Evolutionary conservation across 2,329 filamentous ascomycete genomes (phyloP).

Genomic region (Hypoxylon sp.): DNA sequence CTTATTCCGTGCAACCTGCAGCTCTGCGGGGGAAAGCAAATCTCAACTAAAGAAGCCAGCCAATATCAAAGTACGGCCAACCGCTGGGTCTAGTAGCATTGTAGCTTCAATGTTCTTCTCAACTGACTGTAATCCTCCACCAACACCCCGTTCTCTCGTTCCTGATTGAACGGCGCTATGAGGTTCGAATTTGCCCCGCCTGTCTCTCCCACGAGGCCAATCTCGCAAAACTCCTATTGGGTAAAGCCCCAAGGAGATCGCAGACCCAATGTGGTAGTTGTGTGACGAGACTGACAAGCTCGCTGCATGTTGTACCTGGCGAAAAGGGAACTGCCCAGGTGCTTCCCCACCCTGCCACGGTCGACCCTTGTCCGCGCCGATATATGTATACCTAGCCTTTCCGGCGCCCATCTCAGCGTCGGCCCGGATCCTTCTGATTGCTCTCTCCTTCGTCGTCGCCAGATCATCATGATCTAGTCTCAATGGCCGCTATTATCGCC

Average conservation of each 20-base stretch:
- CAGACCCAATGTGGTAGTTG: slow-evolving; percentile 43
- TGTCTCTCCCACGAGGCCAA: slow-evolving; percentile 47
- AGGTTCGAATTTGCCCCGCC: slow-evolving; percentile 42
- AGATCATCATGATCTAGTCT: slow-evolving; percentile 44
- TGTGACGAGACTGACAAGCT: slow-evolving; percentile 50
- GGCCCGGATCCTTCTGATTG: slow-evolving; percentile 34
- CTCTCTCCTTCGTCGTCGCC: slow-evolving; percentile 37
- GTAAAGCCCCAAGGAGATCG: slow-evolving; percentile 40
- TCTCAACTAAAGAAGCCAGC: slow-evolving; percentile 58
- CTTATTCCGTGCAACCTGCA: slow-evolving; percentile 55
- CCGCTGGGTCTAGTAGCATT: slow-evolving; percentile 49
- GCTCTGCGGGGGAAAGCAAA: slow-evolving; percentile 56
- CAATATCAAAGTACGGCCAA: slow-evolving; percentile 68
- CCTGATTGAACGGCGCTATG: slow-evolving; percentile 51
- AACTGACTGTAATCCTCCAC: slow-evolving; percentile 47
- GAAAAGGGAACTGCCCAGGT: slow-evolving; percentile 39
- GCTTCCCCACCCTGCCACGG: slow-evolving; percentile 47
- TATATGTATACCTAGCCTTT: slow-evolving; percentile 48
- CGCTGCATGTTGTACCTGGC: slow-evolving; percentile 49
- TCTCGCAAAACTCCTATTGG: slow-evolving; percentile 48
- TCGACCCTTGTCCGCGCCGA: slow-evolving; percentile 43
- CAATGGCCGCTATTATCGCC: slow-evolving; percentile 47
- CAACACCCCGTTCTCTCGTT: slow-evolving; percentile 43
- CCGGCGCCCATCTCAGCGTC: slow-evolving; percentile 46
- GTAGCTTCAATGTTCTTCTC: slow-evolving; percentile 23